A percentile compares a stretch with the other conserved stretches of the same genome.
These are phyloP conservation scores for Pelargonium myrrhifolium DNA, from an alignment of 441 rosid species.

Conservation along the genomic window DNA sequence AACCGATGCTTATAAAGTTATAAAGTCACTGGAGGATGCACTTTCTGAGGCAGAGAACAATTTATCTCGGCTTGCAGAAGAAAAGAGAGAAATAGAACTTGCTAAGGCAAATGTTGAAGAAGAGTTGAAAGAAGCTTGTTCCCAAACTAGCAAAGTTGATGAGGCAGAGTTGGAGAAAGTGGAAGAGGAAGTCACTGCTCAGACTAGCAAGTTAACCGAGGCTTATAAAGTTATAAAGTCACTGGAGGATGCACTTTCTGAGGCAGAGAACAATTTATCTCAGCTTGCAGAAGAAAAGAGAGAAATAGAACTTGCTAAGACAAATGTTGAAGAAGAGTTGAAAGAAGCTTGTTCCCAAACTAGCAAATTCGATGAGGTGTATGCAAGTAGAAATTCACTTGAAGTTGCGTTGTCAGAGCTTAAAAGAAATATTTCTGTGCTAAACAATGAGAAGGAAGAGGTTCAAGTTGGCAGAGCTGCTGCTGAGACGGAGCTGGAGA, in stretches of 20 bases:
- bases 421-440: constrained; percentile 43
- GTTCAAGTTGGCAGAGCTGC: constrained; percentile 43
- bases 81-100: constrained; percentile 19
- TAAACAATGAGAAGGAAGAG: constrained; percentile 62
- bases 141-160: constrained; percentile 41
- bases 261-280: constrained; percentile 12
- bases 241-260: constrained; percentile 51
- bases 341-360: constrained; percentile 46
- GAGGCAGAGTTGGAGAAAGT: constrained; percentile 56
- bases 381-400: constrained; percentile 43
- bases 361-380: constrained; percentile 46
- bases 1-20: constrained; percentile 45
- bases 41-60: constrained; percentile 48
- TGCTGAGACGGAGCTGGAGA: constrained; percentile 48
- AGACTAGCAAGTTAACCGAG: constrained; percentile 45
- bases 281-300: constrained; percentile 18
- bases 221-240: constrained; percentile 48
- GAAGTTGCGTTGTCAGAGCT: constrained; percentile 61
- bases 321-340: constrained; percentile 48
- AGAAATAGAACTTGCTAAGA: constrained; percentile 19
- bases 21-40: constrained; percentile 59
- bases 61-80: constrained; percentile 13
- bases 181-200: constrained; percentile 41
- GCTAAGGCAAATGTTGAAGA: constrained; percentile 34
- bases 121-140: constrained; percentile 51